These are phyloP conservation scores for Alternaria sp. DNA, from an alignment of 2,329 filamentous ascomycete genomes.

Conservation along the genomic window DNA sequence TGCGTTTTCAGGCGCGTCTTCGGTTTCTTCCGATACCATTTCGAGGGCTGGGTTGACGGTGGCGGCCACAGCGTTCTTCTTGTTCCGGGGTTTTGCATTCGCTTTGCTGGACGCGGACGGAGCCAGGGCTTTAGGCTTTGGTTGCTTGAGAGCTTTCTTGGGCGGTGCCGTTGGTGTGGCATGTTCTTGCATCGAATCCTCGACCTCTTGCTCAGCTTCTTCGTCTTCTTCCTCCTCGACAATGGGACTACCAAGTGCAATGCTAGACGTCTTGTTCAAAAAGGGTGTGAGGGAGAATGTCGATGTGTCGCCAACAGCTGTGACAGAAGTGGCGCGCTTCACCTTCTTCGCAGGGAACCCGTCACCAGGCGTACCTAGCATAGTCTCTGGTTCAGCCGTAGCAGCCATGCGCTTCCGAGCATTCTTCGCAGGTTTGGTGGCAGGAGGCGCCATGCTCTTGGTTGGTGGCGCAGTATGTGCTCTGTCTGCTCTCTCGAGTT, in stretches of 20 bases:
- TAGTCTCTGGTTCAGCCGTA: slow-evolving; percentile 58
- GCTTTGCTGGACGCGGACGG: slow-evolving; percentile 55
- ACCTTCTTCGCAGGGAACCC: slow-evolving; percentile 57
- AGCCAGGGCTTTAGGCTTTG: slow-evolving; percentile 54
- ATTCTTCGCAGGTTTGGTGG: slow-evolving; percentile 51
- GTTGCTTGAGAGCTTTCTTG: slow-evolving; percentile 39
- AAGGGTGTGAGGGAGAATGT: slow-evolving; percentile 94
- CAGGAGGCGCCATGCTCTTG: slow-evolving; percentile 39
- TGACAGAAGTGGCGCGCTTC: slow-evolving; percentile 59
- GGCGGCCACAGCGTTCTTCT: slow-evolving; percentile 41
- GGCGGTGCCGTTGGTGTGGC: slow-evolving; percentile 41
- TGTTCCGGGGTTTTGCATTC: slow-evolving; percentile 53
- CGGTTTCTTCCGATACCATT: slow-evolving; percentile 55
- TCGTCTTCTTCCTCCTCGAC: slow-evolving; percentile 40
- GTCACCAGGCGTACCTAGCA: slow-evolving; percentile 59
- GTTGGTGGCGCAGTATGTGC: slow-evolving; percentile 50
- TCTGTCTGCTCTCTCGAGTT: slow-evolving; percentile 56
- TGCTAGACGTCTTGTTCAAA: slow-evolving; percentile 75
- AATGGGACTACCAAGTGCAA: slow-evolving; percentile 58
- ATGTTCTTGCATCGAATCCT: slow-evolving; percentile 31
- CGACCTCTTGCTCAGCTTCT: slow-evolving; percentile 36
- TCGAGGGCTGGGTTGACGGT: slow-evolving; percentile 49
- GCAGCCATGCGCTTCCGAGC: slow-evolving; percentile 53
- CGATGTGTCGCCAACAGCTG: slow-evolving; percentile 82
- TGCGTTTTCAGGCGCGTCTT: slow-evolving; percentile 52